Evolutionary conservation across 176 grass and related monocot species (phyloP).

Genomic region (Sorghum bicolor): DNA sequence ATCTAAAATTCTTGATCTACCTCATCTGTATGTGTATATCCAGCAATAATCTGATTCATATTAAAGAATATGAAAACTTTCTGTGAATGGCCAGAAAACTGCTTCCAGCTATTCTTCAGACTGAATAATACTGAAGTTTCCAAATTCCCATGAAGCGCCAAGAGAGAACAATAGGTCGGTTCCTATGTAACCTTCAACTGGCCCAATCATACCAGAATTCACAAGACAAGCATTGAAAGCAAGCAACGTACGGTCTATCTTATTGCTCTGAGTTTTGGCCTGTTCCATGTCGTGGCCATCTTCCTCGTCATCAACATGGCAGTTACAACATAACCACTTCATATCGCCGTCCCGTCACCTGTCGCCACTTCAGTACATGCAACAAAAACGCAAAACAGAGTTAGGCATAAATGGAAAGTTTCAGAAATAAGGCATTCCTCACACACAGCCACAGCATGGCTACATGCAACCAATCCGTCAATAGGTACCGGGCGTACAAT

Average conservation of each 20-base stretch:
- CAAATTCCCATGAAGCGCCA: neutral
- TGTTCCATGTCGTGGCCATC: conserved; percentile 22
- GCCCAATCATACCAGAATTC: neutral
- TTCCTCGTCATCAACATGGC: neutral
- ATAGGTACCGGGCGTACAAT: neutral
- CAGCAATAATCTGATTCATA: neutral
- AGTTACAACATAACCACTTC: conserved; percentile 52
- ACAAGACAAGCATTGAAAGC: neutral
- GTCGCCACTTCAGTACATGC: conserved; percentile 31
- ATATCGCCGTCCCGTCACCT: conserved; percentile 14
- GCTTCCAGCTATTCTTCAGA: neutral
- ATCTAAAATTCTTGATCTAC: neutral
- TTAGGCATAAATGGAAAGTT: conserved; percentile 27
- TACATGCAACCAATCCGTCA: neutral
- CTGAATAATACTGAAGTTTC: neutral
- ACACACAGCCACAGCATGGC: neutral
- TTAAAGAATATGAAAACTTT: neutral
- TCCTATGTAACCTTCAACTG: neutral
- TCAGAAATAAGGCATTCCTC: neutral
- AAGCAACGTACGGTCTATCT: conserved; percentile 23
- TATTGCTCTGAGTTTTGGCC: conserved; percentile 43
- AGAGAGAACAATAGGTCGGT: neutral
- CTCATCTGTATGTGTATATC: neutral
- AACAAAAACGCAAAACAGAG: conserved; percentile 13
- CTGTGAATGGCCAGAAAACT: neutral